Evolutionary conservation across 1,284 basidiomycete species (phyloP).

Genomic region (Ganoderma resinaceum): DNA sequence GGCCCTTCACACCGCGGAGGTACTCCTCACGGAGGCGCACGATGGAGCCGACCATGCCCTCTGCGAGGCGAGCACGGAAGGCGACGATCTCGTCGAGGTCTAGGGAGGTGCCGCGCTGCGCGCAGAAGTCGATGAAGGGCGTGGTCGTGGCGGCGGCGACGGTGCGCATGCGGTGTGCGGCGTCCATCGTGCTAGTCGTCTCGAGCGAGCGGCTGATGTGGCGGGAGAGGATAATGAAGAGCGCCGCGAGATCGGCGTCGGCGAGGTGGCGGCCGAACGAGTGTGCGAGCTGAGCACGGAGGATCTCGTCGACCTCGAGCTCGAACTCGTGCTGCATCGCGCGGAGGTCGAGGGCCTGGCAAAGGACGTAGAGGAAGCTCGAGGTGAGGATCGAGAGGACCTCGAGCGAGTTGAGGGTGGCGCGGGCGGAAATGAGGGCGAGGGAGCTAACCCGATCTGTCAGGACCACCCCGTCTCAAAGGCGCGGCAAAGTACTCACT

Average conservation of each 20-base stretch:
- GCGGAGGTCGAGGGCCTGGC: slow-evolving; percentile 84
- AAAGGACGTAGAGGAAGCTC: slow-evolving; percentile 79
- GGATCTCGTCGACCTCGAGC: slow-evolving; percentile 54
- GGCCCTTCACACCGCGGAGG: slow-evolving; percentile 59
- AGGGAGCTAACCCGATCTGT: slow-evolving; percentile 61
- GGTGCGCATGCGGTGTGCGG: slow-evolving; percentile 66
- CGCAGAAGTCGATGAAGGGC: slow-evolving; percentile 66
- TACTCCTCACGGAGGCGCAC: slow-evolving; percentile 58
- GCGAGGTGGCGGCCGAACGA: slow-evolving; percentile 54
- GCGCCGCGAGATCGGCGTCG: slow-evolving; percentile 38
- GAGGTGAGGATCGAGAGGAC: slow-evolving; percentile 77
- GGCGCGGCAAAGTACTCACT: slow-evolving; percentile 52
- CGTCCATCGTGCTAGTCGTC: slow-evolving; percentile 74
- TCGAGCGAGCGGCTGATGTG: slow-evolving; percentile 64
- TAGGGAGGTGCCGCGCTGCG: slow-evolving; percentile 42
- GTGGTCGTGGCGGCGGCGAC: slow-evolving; percentile 68
- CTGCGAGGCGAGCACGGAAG: slow-evolving; percentile 60
- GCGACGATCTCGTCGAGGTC: slow-evolving; percentile 47
- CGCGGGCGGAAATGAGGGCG: slow-evolving; percentile 81
- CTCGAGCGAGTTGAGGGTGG: slow-evolving; percentile 79
- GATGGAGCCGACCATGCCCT: slow-evolving; percentile 53
- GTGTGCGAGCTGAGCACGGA: slow-evolving; percentile 55
- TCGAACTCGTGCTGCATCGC: slow-evolving; percentile 73
- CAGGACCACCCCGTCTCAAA: background rate
- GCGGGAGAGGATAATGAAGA: slow-evolving; percentile 46